Base-by-base conservation (phyloP, 192 early-diverging fungal species). In the Coemansia sp. region DNA sequence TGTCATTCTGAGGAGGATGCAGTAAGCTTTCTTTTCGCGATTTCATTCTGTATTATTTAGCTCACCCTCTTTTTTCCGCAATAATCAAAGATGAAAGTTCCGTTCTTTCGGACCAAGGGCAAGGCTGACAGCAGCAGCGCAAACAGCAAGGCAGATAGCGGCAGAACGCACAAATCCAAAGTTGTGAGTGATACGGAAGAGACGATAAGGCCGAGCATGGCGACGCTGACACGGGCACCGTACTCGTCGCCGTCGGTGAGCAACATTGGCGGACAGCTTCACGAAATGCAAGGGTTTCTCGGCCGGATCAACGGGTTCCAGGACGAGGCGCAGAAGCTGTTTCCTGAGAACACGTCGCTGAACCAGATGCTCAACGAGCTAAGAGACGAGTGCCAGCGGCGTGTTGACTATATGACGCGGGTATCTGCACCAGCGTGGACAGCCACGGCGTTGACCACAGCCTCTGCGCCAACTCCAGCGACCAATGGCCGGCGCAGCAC, bases 361-460 rank as follows among this genome's bases (percentile, higher is more conserved):
- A 70, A 62, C 48, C 69, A 65, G 60, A 78, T 78, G 22, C 69
- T 78, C 9, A 54, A 48, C 63, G 75, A 72, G 60, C 70, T 78
- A 60, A 69, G 69, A 57, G 70, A 72, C 60, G 75, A 78, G 62
- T 78, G 75, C 62, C 66, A 64, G 38, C 58, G 69, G 38, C 75
- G 75, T 20, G 69, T 72, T 11, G 66, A 72, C 49, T 78, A 78
- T 51, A 78, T 78, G 60, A 54, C 69, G 15, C 65, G 75, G 2
- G 75, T 78, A 14, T 78, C 75, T 9, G 66, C 63, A 64, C 66
- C 63, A 0, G 69, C 75, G 10, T 74, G 72, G 72, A 61, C 66
- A 58, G 34, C 56, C 75, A 42, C 65, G 68, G 58, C 68, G 37
- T 66, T 64, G 37, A 57, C 73, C 5, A 57, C 73, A 46, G 46